Percentiles rank a stretch among this genome's conserved stretches.
Conservation (phyloP, 2,329 filamentous ascomycete species). For the Fusarium sp. region DNA sequence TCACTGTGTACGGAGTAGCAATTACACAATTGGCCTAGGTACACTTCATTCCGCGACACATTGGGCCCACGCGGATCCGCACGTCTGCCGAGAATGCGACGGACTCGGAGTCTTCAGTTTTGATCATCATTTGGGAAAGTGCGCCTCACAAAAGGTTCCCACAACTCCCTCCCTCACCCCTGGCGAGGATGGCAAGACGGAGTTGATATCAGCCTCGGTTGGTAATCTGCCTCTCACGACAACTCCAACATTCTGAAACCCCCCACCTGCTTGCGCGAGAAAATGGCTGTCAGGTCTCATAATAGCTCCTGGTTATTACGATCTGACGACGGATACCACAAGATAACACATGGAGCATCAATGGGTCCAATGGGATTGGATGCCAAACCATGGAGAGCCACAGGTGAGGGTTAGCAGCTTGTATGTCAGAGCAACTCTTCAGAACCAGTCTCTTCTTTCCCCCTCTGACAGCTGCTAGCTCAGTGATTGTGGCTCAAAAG, state of each 20-base stretch:
- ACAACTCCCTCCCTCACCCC: constrained; percentile 10
- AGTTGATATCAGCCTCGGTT: constrained; percentile 1
- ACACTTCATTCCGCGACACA: background rate
- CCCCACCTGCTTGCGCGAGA: constrained; percentile 17
- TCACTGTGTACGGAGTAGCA: too few species aligned
- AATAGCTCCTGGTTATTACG: constrained; percentile 30
- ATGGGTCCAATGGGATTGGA: too few species aligned
- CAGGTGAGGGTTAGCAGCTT: too few species aligned
- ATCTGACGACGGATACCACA: constrained; percentile 29
- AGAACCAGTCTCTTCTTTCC: background rate
- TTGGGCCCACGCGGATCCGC: constrained; percentile 42
- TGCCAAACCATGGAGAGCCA: too few species aligned
- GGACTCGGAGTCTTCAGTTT: constrained; percentile 30
- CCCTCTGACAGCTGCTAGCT: background rate
- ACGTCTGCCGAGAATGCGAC: constrained; percentile 26
- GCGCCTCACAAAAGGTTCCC: constrained; percentile 38
- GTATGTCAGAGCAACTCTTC: too few species aligned
- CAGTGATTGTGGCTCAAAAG: background rate
- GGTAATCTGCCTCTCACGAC: constrained; percentile 1
- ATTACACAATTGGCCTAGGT: background rate
- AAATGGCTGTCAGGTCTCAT: constrained; percentile 16
- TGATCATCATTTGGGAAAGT: constrained; percentile 41
- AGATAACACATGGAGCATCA: constrained; percentile 27
- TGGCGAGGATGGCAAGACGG: constrained; percentile 3
- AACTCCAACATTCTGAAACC: constrained; percentile 21